Evolutionary conservation across 176 grass and related monocot species (phyloP).

Genomic region (Aegilops tauschii): DNA sequence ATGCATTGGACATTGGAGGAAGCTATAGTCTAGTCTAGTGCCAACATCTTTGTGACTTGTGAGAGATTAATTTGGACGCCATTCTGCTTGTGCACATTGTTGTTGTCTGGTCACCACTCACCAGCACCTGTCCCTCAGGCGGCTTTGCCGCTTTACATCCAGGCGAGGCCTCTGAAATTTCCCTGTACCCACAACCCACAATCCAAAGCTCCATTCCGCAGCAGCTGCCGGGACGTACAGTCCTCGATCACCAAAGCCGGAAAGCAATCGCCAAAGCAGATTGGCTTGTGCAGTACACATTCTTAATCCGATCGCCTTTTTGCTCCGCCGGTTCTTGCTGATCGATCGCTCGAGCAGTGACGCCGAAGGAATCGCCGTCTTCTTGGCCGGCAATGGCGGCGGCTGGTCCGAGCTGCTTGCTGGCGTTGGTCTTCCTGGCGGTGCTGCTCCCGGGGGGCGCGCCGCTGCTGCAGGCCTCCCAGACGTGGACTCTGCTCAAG

Average conservation of each 20-base stretch:
- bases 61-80: background rate
- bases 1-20: background rate
- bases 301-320: background rate
- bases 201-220: background rate
- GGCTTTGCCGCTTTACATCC: constrained; percentile 22
- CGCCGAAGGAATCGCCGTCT: background rate
- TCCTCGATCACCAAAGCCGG: constrained; percentile 6
- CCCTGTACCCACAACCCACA: background rate
- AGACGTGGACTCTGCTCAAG: constrained; percentile 84
- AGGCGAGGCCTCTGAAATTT: background rate
- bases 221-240: background rate
- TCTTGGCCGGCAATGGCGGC: constrained; percentile 31
- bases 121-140: constrained; percentile 12
- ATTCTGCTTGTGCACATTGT: background rate
- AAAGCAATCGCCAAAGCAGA: background rate
- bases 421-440: constrained; percentile 15
- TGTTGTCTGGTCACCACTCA: background rate
- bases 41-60: too few relatives aligned
- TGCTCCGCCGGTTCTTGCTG: background rate
- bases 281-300: background rate
- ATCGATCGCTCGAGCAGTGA: constrained; percentile 1
- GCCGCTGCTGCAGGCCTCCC: constrained; percentile 60
- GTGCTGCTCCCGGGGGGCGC: constrained; percentile 23
- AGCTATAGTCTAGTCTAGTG: background rate
- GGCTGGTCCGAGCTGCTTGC: background rate